phyloP scores from a whole-genome alignment of 1,139 yeast genomes.

The Debaryomycetaceae sp. region DNA sequence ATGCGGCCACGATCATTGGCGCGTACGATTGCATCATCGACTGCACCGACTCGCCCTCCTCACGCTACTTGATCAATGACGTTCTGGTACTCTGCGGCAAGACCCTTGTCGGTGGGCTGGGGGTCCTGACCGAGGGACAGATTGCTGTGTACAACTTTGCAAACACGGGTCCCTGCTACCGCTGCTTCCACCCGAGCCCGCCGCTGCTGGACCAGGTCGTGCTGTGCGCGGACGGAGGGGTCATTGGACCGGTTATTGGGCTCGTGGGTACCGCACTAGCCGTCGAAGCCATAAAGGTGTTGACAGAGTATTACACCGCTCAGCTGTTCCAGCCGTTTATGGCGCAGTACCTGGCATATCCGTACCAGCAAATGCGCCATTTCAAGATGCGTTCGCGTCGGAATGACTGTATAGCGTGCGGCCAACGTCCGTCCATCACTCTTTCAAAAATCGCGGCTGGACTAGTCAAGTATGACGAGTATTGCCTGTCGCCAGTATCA shows the following conservation, averaged over 20 bases:
- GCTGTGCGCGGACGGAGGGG: slow-evolving; percentile 92
- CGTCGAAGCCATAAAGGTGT: slow-evolving; percentile 67
- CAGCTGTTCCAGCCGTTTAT: slow-evolving; percentile 59
- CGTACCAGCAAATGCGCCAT: slow-evolving; percentile 55
- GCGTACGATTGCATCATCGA: slow-evolving; percentile 71
- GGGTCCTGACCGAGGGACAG: slow-evolving; percentile 88
- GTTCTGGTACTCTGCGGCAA: slow-evolving; percentile 59
- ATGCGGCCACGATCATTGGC: slow-evolving; percentile 55
- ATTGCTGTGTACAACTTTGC: slow-evolving; percentile 60
- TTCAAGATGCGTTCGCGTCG: slow-evolving; percentile 75
- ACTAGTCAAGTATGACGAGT: slow-evolving; percentile 49
- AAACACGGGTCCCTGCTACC: slow-evolving; percentile 78
- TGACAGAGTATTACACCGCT: slow-evolving; percentile 44
- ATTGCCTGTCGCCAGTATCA: slow-evolving; percentile 58
- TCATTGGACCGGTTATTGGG: slow-evolving; percentile 92
- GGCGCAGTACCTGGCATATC: slow-evolving; percentile 62
- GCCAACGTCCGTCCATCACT: slow-evolving; percentile 39
- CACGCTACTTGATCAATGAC: slow-evolving; percentile 82
- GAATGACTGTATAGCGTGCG: slow-evolving; percentile 54
- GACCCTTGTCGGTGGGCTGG: slow-evolving; percentile 86
- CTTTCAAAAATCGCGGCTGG: slow-evolving; percentile 33
- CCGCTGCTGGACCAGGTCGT: slow-evolving; percentile 79
- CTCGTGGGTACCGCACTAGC: slow-evolving; percentile 85
- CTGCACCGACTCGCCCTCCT: slow-evolving; percentile 89
- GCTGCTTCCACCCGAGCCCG: slow-evolving; percentile 87